Evolutionary conservation across 140 eudicot genomes (phyloP).

Genomic region (Ambrosia hybrid): DNA sequence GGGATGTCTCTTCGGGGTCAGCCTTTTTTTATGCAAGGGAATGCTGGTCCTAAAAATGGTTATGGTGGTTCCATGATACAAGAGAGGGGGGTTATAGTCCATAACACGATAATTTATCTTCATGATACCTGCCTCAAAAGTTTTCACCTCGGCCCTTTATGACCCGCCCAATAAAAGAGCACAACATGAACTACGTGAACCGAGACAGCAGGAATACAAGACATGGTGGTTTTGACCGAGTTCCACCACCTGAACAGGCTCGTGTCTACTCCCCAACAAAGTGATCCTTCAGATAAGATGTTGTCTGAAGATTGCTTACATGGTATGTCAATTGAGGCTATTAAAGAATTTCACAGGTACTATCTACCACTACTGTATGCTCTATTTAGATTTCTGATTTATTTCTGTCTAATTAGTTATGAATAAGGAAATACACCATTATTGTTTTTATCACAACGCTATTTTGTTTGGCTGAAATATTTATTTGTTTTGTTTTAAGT

Average conservation of each 20-base stretch:
- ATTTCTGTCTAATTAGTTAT: too few relatives aligned
- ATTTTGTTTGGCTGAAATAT: too few relatives aligned
- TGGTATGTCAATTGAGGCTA: constrained; percentile 65
- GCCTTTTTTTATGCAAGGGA: too few relatives aligned
- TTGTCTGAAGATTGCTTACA: constrained; percentile 70
- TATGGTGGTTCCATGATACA: constrained; percentile 37
- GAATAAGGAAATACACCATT: neutral
- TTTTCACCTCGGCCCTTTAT: constrained; percentile 40
- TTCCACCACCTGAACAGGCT: constrained; percentile 42
- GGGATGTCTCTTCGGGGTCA: constrained; percentile 93
- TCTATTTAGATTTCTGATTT: too few relatives aligned
- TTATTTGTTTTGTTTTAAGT: constrained; percentile 38
- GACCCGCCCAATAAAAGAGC: constrained; percentile 50
- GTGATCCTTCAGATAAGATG: constrained; percentile 46
- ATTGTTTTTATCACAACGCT: too few relatives aligned
- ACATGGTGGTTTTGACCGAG: too few relatives aligned
- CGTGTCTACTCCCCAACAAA: constrained; percentile 34
- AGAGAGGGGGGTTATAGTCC: constrained; percentile 49
- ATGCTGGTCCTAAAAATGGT: constrained; percentile 70
- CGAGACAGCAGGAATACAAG: too few relatives aligned
- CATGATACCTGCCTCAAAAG: constrained; percentile 49
- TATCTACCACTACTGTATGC: too few relatives aligned
- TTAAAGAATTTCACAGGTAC: constrained; percentile 48
- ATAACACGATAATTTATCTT: constrained; percentile 52
- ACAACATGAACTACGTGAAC: too few relatives aligned